These are phyloP conservation scores for Microcos paniculata DNA, from an alignment of 345 rosid genomes.

Conservation along the genomic window DNA sequence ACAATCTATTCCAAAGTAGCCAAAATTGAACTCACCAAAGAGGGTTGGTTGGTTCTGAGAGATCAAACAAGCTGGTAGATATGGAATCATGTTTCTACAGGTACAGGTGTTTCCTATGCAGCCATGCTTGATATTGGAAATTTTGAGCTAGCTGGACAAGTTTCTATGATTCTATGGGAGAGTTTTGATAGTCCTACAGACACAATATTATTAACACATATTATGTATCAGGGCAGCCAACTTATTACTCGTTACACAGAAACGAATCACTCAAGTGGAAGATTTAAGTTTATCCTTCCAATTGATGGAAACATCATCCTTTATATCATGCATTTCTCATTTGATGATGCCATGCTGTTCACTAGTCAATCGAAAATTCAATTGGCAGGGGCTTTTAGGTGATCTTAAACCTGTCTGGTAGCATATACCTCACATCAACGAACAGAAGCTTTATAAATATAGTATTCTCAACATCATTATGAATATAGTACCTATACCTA, in stretches of 20 bases:
- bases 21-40: conserved; percentile 34
- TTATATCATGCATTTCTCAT: conserved; percentile 22
- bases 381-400: conserved; percentile 20
- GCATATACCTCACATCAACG: conserved; percentile 28
- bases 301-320: conserved; percentile 33
- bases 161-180: conserved; percentile 34
- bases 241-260: conserved; percentile 29
- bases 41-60: conserved; percentile 38
- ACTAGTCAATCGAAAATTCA: conserved; percentile 28
- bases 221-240: conserved; percentile 7
- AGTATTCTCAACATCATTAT: not conserved
- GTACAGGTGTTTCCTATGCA: conserved; percentile 31
- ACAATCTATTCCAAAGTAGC: conserved; percentile 32
- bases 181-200: conserved; percentile 55
- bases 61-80: conserved; percentile 25
- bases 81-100: conserved; percentile 27
- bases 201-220: conserved; percentile 49
- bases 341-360: conserved; percentile 9
- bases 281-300: conserved; percentile 32
- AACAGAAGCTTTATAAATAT: conserved; percentile 19
- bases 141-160: conserved; percentile 31
- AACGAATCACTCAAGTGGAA: conserved; percentile 38
- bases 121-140: conserved; percentile 55
- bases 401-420: conserved; percentile 48
- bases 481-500: conserved; percentile 24